Base-by-base conservation (phyloP, 1,284 basidiomycete genomes). In the Thecaphora thlaspeos region DNA sequence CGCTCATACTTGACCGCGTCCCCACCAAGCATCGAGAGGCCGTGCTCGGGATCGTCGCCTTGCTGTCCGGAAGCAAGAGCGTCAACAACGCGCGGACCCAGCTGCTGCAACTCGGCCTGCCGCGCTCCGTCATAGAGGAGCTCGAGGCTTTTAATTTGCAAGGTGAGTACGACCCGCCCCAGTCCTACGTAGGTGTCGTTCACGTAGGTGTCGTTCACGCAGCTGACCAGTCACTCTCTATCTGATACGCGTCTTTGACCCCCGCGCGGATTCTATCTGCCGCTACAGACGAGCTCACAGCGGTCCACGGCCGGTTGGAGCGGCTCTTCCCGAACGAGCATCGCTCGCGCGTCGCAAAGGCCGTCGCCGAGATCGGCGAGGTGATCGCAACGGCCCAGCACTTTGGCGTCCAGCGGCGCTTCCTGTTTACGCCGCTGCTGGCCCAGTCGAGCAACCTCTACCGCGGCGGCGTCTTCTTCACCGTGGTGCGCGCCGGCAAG, bases 381-480 rank as follows among this genome's bases (percentile, higher is more conserved):
- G 84, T 86, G 0, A 81, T 88, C n/a, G 82, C 84, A 32, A 84
- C 84, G 44, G 85, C 87, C 9, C 76, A 75, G 17, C 80, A 83
- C 2, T 83, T 87, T 1, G 88, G 88, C 0, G 84, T 89, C 15
- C 80, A 81, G 15, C 80, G 84, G 18, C 81, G 82, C 0, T 83
- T 91, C 50, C 80, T 82, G 40, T 85, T 91, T 73, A 83, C 84
- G 55, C 89, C 89, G 1, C 78, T 91, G 34, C 62, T 80, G 30
- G 86, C 89, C 84, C 70, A 76, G 48, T 77, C 74, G 60, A 84
- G 84, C 62, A 76, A 80, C 1, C 82, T 86, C 66, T 90, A 89
- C 81, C 85, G 84, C 41, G 84, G 87, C 48, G 89, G 89, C 0
- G 81, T 90, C 21, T 81, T 88, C 43, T 83, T 91, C 52, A 87